Base-by-base conservation (phyloP, 331 rosid genomes). In the Dryas integrifolia region DNA sequence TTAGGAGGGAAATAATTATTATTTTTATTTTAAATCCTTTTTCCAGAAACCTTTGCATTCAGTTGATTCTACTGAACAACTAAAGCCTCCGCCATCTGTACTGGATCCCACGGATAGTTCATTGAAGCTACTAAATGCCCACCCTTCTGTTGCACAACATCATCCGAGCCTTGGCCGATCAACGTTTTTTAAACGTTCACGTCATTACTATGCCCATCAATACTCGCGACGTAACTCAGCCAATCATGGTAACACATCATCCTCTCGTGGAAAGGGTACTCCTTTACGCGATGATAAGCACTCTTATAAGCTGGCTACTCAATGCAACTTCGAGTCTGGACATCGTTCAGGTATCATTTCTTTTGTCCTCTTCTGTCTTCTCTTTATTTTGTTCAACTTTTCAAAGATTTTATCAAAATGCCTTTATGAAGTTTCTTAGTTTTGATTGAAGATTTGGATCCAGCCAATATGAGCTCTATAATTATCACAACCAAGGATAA, bases 141-240 rank as follows among this genome's bases (percentile, higher is more conserved):
- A 78, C 71, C 81, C 86, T 67, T 59, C 80, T 18, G 67, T 65
- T 75, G 26, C 78, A 49, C 86, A 88, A 76, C 95, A 87, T 81
- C 87, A 82, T 77, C 90, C 81, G 56, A 81, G 71, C 87, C 90
- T 89, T 51, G 83, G 90, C 40, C 92, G 94, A 63, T 87, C 96
- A 26, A 62, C 82, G 43, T 84, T 87, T 72, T 74, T 89, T 79
- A 95, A 89, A 72, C 92, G 96, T 5, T 92, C 97, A 21, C 89
- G 92, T 40, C 89, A 95, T 82, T 82, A 84, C 85, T 89, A 86
- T 79, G 89, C 84, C 18, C 93, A 95, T 78, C 96, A 92, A 43
- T 95, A 95, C 81, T 88, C 92, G 69, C 88, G 96, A 18, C 96
- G 96, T 49, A 86, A 82, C 85, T 79, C 87, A 9, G 58, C 76